Evolutionary conservation across 1,139 yeast genomes (phyloP).

Genomic region (Magnusiomyces fungicola): DNA sequence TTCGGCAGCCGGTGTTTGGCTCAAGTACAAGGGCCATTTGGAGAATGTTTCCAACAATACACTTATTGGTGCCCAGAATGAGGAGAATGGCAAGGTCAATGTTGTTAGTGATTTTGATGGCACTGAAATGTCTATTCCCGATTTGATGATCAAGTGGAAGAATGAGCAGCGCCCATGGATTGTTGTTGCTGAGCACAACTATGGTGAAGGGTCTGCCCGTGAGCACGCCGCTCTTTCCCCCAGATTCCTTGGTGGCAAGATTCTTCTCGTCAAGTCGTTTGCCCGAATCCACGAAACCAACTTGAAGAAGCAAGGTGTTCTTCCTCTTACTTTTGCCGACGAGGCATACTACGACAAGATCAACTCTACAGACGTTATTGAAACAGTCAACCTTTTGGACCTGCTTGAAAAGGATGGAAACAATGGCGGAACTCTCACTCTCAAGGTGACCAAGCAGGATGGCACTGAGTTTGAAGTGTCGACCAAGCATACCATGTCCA

Average conservation of each 20-base stretch:
- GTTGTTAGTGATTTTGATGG: conserved; percentile 86
- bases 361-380: conserved; percentile 66
- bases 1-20: conserved; percentile 99
- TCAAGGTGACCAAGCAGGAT: conserved; percentile 66
- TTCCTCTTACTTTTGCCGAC: conserved; percentile 85
- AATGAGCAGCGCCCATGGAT: conserved; percentile 79
- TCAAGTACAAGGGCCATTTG: conserved; percentile 94
- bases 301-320: conserved; percentile 91
- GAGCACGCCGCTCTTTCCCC: conserved; percentile 98
- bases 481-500: conserved; percentile 92
- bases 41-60: conserved; percentile 95
- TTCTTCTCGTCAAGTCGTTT: conserved; percentile 86
- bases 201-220: conserved; percentile 98
- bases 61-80: conserved; percentile 92
- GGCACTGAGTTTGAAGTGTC: conserved; percentile 65
- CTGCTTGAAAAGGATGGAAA: conserved; percentile 75
- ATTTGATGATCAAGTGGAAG: conserved; percentile 93
- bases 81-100: conserved; percentile 94
- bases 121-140: conserved; percentile 71
- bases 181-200: conserved; percentile 94
- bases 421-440: conserved; percentile 71
- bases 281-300: conserved; percentile 94
- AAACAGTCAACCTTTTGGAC: conserved; percentile 70
- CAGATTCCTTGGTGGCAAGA: conserved; percentile 82
- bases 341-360: conserved; percentile 83